Evolutionary conservation across 768 basidiomycete species (phyloP).

Genomic region (Pilatotrama ljubarskyi): DNA sequence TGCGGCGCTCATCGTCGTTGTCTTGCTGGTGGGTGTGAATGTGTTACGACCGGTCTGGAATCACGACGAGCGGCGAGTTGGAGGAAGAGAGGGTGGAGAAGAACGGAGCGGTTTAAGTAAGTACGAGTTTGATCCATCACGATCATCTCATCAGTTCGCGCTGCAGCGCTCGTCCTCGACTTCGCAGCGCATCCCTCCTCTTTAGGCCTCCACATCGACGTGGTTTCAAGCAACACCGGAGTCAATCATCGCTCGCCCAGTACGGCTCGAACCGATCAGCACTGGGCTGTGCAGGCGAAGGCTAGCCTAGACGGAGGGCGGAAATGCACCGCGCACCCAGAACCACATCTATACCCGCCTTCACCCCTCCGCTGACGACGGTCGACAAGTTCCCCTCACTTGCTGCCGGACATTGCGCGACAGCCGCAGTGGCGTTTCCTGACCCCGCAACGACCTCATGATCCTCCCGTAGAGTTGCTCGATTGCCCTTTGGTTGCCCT

Average conservation of each 20-base stretch:
- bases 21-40: neutral
- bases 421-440: neutral
- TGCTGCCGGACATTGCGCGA: neutral
- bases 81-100: neutral
- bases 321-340: neutral
- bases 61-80: constrained; percentile 1
- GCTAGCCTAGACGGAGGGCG: neutral
- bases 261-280: neutral
- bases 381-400: neutral
- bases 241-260: neutral
- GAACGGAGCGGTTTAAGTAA: neutral
- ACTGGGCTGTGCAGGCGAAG: neutral
- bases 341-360: neutral
- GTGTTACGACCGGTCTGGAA: neutral
- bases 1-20: constrained; percentile 12
- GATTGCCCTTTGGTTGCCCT: neutral
- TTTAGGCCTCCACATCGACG: neutral
- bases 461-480: neutral
- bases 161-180: constrained; percentile 5
- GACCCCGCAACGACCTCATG: constrained; percentile 6
- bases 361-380: neutral
- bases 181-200: neutral
- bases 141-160: constrained; percentile 18
- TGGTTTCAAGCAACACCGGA: neutral
- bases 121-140: constrained; percentile 15